Evolutionary conservation across 192 early-diverging fungal species (phyloP), one percentile per base, ranked within the genome.

Genomic region (Coemansia sp.): DNA sequence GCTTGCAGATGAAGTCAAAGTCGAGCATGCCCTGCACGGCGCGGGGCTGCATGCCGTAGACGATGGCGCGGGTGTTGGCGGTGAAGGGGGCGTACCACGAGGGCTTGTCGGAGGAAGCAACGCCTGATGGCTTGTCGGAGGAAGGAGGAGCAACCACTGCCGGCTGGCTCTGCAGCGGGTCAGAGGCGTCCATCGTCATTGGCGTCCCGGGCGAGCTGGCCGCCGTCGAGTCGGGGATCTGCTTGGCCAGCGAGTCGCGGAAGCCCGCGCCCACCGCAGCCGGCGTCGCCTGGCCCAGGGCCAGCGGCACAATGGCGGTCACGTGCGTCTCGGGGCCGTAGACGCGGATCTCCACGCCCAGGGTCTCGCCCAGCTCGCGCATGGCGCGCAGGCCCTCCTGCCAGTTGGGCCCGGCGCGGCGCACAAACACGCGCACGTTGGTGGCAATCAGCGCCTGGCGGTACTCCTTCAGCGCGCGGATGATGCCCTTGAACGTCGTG

Each of bases 1-100:
- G 92, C 86, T 95, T 92, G 90, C 97, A 99, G 89, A 99, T 99
- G 62, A 91, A 99, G 82, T 99, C 97, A 90, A 97, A 99, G 87
- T 99, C 97, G 13, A 99, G 88, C 97, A 99, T 99, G 74, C 97
- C 97, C 87, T 99, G 97, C 29, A 99, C 94, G 16, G 96, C 97
- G 73, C 94, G 92, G 64, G 97, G 96, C 88, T 99, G 97, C 97
- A 99, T 99, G 63, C 97, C 97, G 73, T 95, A 99, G 68, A 99
- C 90, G 78, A 99, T 95, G 13, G 95, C 86, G 64, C 95, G 93
- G 15, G 96, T 96, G 64, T 86, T 84, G 69, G 84, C 75, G 8
- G 92, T 92, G 85, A 97, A 96, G 20, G 93, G 90, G 43, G 87
- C 81, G 70, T 88, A 90, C 88, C 91, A 88, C 7, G 81, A 22